Percentiles rank a stretch among this genome's conserved stretches.
phyloP scores from a whole-genome alignment of 345 rosid species.

The Hirschfeldia incana region DNA sequence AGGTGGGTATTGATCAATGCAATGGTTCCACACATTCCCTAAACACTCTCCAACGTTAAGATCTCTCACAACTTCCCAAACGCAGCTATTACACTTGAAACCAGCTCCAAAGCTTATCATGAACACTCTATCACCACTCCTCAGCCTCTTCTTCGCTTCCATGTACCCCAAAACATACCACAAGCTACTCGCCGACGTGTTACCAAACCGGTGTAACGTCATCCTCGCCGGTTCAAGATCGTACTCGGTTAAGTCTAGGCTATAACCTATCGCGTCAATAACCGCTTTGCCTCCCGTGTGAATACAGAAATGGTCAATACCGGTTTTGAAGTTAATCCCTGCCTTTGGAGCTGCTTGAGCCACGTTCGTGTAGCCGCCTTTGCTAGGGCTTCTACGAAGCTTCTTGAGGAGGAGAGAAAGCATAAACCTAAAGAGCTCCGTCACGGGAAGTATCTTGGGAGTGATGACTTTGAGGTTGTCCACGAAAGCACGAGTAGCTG shows the following conservation, averaged over 20 bases:
- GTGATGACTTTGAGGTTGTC: conserved; percentile 56
- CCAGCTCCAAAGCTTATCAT: conserved; percentile 72
- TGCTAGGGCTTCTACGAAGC: conserved; percentile 26
- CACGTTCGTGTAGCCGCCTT: conserved; percentile 31
- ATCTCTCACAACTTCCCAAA: conserved; percentile 59
- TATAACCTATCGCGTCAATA: conserved; percentile 65
- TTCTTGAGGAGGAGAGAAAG: conserved; percentile 22
- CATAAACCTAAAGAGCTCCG: conserved; percentile 44
- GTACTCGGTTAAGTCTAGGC: conserved; percentile 52
- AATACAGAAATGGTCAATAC: conserved; percentile 78
- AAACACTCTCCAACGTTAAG: conserved; percentile 32
- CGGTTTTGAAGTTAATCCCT: conserved; percentile 58
- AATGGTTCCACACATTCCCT: conserved; percentile 65
- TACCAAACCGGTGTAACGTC: conserved; percentile 81
- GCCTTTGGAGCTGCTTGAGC: conserved; percentile 22
- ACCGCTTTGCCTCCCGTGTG: conserved; percentile 92
- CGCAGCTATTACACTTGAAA: conserved; percentile 63
- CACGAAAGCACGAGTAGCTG: conserved; percentile 57
- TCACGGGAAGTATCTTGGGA: conserved; percentile 58
- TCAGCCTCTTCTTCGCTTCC: conserved; percentile 66
- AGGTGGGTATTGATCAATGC: conserved; percentile 74
- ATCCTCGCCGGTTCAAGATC: conserved; percentile 83
- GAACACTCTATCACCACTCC: conserved; percentile 46
- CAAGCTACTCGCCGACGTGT: conserved; percentile 80
- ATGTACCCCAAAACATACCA: conserved; percentile 81